Conservation (phyloP, 2,329 filamentous ascomycete genomes). For the Alternaria postmessia region DNA sequence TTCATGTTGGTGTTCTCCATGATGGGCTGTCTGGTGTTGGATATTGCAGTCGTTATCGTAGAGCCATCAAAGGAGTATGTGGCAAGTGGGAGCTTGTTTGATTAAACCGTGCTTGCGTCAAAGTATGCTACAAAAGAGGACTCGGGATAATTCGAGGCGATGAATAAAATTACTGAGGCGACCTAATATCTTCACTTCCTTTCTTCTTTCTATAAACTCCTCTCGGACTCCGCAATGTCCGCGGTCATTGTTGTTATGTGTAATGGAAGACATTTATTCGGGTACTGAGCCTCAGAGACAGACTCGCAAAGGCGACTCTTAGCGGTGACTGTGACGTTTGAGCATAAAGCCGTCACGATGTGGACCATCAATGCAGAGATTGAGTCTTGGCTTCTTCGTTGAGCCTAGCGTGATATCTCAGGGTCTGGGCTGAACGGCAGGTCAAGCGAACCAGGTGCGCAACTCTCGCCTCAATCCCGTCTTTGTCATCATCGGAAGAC, state of each 20-base stretch:
- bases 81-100: neutral
- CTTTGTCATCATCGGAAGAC: constrained; percentile 17
- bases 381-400: constrained; percentile 39
- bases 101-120: neutral
- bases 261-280: constrained; percentile 21
- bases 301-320: constrained; percentile 7
- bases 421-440: neutral
- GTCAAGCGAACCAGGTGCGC: constrained; percentile 17
- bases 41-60: neutral
- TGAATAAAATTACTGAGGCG: neutral
- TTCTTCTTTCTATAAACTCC: constrained; percentile 22
- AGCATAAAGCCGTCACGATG: constrained; percentile 24
- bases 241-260: constrained; percentile 10
- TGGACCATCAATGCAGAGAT: constrained; percentile 24
- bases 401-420: constrained; percentile 8
- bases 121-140: neutral
- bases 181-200: neutral
- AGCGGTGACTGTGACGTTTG: constrained; percentile 31
- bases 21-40: neutral
- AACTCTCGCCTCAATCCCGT: neutral
- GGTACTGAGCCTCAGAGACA: constrained; percentile 20
- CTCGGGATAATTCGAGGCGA: neutral
- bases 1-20: neutral
- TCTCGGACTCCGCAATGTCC: constrained; percentile 23
- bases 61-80: neutral